phyloP scores from a whole-genome alignment of 2,329 filamentous ascomycete species.

The Fusarium sp. region DNA sequence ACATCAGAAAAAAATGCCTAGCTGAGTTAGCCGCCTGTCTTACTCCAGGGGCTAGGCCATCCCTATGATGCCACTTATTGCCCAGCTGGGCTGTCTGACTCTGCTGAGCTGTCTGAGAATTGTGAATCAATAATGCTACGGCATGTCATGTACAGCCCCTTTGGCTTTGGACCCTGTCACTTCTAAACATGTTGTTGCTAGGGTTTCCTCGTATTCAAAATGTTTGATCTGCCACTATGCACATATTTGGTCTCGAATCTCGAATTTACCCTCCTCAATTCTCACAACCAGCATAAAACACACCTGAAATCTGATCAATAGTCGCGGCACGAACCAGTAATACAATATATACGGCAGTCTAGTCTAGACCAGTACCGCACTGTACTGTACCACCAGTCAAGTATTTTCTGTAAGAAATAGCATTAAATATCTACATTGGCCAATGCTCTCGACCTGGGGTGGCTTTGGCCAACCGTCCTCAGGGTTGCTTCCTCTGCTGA shows the following conservation, averaged over 20 bases:
- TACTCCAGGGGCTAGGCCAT: background rate
- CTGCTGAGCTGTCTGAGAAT: conserved; percentile 5
- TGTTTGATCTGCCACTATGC: conserved; percentile 30
- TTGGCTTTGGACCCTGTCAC: conserved; percentile 13
- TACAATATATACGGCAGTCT: background rate
- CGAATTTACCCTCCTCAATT: conserved; percentile 4
- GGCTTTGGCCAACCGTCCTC: conserved; percentile 38
- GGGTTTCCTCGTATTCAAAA: conserved; percentile 32
- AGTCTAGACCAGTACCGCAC: background rate
- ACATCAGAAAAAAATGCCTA: background rate
- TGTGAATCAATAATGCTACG: conserved; percentile 10
- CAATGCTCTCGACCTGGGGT: conserved; percentile 32
- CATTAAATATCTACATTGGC: conserved; percentile 30
- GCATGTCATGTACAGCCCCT: background rate
- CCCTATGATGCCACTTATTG: conserved; percentile 12
- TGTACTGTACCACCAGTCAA: conserved; percentile 1
- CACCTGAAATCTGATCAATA: conserved; percentile 28
- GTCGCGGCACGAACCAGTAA: conserved; percentile 17
- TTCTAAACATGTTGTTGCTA: conserved; percentile 16
- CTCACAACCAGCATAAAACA: conserved; percentile 26
- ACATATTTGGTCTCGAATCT: conserved; percentile 21
- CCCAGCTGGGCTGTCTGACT: background rate
- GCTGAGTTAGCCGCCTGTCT: conserved; percentile 7
- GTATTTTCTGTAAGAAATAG: conserved; percentile 20
- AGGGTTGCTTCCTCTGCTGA: conserved; percentile 28